Conservation (phyloP, 2,329 filamentous ascomycete genomes). For the Xylariaceae sp. region DNA sequence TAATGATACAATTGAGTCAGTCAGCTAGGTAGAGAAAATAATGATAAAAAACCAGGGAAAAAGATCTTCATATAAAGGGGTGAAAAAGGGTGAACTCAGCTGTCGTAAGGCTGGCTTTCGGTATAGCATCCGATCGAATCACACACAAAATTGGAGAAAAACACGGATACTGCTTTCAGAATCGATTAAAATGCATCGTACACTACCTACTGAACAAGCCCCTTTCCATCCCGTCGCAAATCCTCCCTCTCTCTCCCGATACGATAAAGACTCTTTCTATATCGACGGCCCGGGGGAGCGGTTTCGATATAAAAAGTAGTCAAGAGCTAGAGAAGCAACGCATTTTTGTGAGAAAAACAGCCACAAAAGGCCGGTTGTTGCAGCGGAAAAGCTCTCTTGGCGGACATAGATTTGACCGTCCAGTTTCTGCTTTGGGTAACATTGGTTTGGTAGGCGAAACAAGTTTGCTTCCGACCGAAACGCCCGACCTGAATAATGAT, state of each 20-base stretch:
- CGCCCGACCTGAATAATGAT: conserved; percentile 9
- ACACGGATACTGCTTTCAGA: not conserved
- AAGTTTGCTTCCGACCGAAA: conserved; percentile 1
- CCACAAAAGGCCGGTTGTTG: not conserved
- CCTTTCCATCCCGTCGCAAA: not conserved
- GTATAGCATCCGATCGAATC: not conserved
- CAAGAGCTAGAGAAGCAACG: not conserved
- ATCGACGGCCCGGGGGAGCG: no score
- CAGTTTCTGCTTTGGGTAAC: not conserved
- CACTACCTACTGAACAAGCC: not conserved
- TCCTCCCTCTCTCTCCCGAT: not conserved
- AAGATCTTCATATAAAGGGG: no score
- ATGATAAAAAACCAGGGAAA: no score
- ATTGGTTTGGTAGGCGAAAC: not conserved
- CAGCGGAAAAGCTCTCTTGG: not conserved
- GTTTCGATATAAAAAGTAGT: not conserved
- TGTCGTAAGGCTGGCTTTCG: no score
- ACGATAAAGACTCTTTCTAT: not conserved
- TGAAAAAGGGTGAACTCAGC: no score
- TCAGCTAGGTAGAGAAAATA: no score
- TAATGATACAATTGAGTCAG: no score
- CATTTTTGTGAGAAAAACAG: not conserved
- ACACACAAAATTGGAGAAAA: no score
- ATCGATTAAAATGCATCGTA: not conserved
- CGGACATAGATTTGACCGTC: not conserved